These are phyloP conservation scores for Salvia miltiorrhiza DNA, from an alignment of 257 asterid genomes.

Conservation along the genomic window DNA sequence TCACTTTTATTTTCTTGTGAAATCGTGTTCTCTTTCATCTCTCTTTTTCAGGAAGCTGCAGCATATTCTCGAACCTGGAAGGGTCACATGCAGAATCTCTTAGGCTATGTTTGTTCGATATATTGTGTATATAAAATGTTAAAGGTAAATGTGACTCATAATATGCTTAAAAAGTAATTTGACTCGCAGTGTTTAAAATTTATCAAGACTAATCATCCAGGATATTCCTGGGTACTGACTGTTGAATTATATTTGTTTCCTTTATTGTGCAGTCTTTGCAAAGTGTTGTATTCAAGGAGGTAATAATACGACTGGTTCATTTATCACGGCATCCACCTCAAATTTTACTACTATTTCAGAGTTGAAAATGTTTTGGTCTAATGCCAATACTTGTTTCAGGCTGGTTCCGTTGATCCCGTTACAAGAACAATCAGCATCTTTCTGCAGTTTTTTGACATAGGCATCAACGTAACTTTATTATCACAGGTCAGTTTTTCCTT, in stretches of 20 bases:
- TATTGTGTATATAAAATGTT: slow-evolving; percentile 97
- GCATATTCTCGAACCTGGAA: slow-evolving; percentile 98
- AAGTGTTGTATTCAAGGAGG: slow-evolving; percentile 97
- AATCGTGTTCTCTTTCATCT: background rate
- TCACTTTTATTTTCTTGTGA: slow-evolving; percentile 9
- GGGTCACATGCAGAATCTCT: slow-evolving; percentile 98
- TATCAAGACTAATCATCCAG: background rate
- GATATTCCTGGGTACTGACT: slow-evolving; percentile 16
- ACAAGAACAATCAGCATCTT: slow-evolving; percentile 90
- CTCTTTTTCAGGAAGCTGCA: slow-evolving; percentile 87
- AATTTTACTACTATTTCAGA: background rate
- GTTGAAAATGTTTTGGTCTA: slow-evolving; percentile 19
- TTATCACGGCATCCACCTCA: slow-evolving; percentile 19
- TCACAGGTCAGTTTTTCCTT: slow-evolving; percentile 69
- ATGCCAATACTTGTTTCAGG: slow-evolving; percentile 44
- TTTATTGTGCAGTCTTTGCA: slow-evolving; percentile 83
- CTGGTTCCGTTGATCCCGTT: slow-evolving; percentile 96
- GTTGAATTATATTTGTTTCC: slow-evolving; percentile 17
- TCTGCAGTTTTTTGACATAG: slow-evolving; percentile 92
- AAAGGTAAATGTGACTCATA: slow-evolving; percentile 46
- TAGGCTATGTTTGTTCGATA: slow-evolving; percentile 90
- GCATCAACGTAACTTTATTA: slow-evolving; percentile 78
- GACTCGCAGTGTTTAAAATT: background rate
- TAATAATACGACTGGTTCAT: slow-evolving; percentile 26
- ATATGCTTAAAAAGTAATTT: background rate